These are phyloP conservation scores for Candida koratica DNA, from an alignment of 805 yeast species.

Conservation along the genomic window DNA sequence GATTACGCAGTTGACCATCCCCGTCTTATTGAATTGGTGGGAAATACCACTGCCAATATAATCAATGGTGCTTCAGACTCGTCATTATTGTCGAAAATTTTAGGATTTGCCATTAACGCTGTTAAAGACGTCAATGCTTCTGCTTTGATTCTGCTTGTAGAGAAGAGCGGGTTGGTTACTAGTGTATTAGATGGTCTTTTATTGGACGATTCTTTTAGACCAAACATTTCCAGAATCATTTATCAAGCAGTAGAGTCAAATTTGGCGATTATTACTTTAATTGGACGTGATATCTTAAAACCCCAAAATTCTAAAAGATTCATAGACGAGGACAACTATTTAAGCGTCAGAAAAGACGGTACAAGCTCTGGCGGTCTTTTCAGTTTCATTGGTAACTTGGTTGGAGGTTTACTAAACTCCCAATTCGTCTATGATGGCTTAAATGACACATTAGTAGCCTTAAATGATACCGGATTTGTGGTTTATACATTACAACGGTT, in stretches of 20 bases:
- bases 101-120: constrained; percentile 5
- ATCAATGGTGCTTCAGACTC: constrained; percentile 11
- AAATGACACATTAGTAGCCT: constrained; percentile 27
- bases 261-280: constrained; percentile 22
- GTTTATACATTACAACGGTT: constrained; percentile 35
- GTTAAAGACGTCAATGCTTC: constrained; percentile 18
- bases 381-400: constrained; percentile 27
- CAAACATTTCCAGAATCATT: constrained; percentile 28
- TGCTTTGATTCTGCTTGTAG: constrained; percentile 21
- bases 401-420: constrained; percentile 27
- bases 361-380: constrained; percentile 22
- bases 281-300: constrained; percentile 22
- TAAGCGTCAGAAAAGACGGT: constrained; percentile 1
- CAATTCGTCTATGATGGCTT: constrained; percentile 22
- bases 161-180: constrained; percentile 33
- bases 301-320: constrained; percentile 15
- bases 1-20: constrained; percentile 34
- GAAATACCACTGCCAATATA: constrained; percentile 28
- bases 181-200: constrained; percentile 36
- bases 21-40: constrained; percentile 23
- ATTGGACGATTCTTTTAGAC: constrained; percentile 31
- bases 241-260: constrained; percentile 30
- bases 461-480: constrained; percentile 40
- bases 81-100: constrained; percentile 4
- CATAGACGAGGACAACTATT: neutral